These are phyloP conservation scores for Ogataea salicorniae DNA, from an alignment of 805 yeast species.

Conservation along the genomic window DNA sequence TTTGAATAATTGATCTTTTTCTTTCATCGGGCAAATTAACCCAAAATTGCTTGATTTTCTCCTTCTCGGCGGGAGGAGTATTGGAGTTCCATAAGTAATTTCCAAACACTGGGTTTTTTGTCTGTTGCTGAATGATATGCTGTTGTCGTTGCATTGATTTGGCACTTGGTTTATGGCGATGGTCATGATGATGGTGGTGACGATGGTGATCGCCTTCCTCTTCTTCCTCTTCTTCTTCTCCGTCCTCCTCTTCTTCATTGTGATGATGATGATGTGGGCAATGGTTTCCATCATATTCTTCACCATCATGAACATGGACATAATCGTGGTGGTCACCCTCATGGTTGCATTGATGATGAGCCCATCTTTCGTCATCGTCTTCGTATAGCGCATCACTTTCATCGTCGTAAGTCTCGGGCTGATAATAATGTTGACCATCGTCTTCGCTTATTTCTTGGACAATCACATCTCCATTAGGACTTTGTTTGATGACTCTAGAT, in stretches of 20 bases:
- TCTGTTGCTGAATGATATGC: constrained; percentile 15
- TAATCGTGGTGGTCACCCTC: constrained; percentile 6
- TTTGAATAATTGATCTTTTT: constrained; percentile 54
- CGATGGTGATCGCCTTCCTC: constrained; percentile 12
- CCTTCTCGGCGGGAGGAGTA: constrained; percentile 44
- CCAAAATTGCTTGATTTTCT: constrained; percentile 59
- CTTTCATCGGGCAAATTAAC: constrained; percentile 52
- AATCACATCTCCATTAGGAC: constrained; percentile 66
- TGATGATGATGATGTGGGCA: constrained; percentile 9
- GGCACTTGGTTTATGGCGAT: constrained; percentile 1
- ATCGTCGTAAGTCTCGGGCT: constrained; percentile 6
- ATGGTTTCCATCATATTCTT: constrained; percentile 7
- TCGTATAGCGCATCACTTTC: constrained; percentile 13
- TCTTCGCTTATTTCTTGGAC: constrained; percentile 47
- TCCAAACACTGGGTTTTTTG: constrained; percentile 18
- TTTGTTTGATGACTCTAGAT: constrained; percentile 65
- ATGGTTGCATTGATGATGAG: constrained; percentile 14
- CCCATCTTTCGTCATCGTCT: constrained; percentile 1
- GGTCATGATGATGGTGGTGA: constrained; percentile 12
- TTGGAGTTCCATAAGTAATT: constrained; percentile 28
- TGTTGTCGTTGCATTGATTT: constrained; percentile 15
- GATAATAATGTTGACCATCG: constrained; percentile 4
- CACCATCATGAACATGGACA: constrained; percentile 6
- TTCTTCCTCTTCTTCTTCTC: constrained; percentile 10
- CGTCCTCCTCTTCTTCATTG: constrained; percentile 3